These are phyloP conservation scores for Suillus subaureus DNA, from an alignment of 768 basidiomycete genomes.

Conservation along the genomic window DNA sequence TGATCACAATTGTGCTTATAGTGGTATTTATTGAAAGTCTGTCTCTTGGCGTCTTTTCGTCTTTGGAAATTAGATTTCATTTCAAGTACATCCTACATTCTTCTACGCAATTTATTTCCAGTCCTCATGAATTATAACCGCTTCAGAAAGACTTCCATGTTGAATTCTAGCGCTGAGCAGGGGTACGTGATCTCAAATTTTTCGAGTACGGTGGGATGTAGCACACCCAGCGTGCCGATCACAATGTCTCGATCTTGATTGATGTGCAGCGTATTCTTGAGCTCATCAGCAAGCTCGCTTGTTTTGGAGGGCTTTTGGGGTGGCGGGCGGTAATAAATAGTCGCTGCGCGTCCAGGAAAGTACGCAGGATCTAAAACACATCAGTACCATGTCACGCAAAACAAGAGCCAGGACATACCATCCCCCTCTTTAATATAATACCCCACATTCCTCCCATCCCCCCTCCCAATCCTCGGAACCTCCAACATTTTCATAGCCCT, in stretches of 20 bases:
- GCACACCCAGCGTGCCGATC: conserved; percentile 89
- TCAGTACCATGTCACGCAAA: neutral
- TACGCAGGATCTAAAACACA: conserved; percentile 76
- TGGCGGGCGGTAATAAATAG: conserved; percentile 80
- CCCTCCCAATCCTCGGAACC: conserved; percentile 71
- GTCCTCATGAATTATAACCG: conserved; percentile 28
- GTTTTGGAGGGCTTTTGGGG: neutral
- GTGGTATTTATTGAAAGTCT: conserved; percentile 2
- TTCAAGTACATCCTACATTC: conserved; percentile 8
- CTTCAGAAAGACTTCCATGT: conserved; percentile 92
- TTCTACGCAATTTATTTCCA: conserved; percentile 7
- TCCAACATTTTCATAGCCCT: conserved; percentile 96
- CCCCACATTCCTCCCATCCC: conserved; percentile 64
- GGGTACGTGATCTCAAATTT: conserved; percentile 96
- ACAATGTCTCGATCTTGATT: conserved; percentile 53
- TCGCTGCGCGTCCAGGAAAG: conserved; percentile 95
- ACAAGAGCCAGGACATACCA: conserved; percentile 50
- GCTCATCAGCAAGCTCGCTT: conserved; percentile 37
- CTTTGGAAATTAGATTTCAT: conserved; percentile 9
- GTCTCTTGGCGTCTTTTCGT: conserved; percentile 1
- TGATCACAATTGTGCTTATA: neutral
- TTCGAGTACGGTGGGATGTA: conserved; percentile 89
- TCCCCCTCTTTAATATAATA: conserved; percentile 90
- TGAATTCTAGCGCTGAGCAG: conserved; percentile 94
- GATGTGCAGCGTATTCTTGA: conserved; percentile 46